Evolutionary conservation across 2,329 filamentous ascomycete species (phyloP), one percentile per base, ranked within the genome.

Genomic region (Pezicula radicicola): DNA sequence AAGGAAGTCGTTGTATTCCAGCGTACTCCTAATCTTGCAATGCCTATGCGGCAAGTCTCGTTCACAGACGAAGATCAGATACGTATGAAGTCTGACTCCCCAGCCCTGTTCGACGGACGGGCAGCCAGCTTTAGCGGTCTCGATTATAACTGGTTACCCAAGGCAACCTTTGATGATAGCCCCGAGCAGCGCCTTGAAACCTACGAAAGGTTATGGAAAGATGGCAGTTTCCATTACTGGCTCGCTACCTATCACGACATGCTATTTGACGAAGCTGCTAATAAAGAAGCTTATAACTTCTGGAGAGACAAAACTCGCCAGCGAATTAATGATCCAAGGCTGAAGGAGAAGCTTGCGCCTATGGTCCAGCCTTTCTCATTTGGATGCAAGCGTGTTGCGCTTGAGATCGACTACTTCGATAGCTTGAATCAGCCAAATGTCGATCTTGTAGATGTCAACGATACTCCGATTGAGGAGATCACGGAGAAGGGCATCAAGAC

Each of bases 161-260:
- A 71, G 35, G 70, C 75, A 12, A 75, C 73, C 0, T 72, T 71
- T 18, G 68, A 74, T 18, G 73, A 74, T 9, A 66, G 64, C 0
- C 64, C 66, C 0, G 71, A 75, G 47, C 69, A 81, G 53, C 69
- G 74, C 3, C 65, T 74, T 44, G 68, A 66, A 19, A 63, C 73
- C 15, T 76, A 69, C 49, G 71, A 80, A 51, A 60, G 70, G 12
- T 58, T 76, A 1, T 81, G 73, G 70, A 48, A 64, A 0, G 57
- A 69, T 1, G 78, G 77, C 3, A 76, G 73, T 2, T 80, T 80
- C 58, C 61, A 64, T 3, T 73, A 73, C 57, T 75, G 74, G 70
- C 63, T 75, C 3, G 67, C 59, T 8, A 72, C 65, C 5, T 83
- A 78, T 57, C 65, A 70, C 10, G 79, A 83, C 33, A 66, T 72